A percentile compares a stretch with the other conserved stretches of the same genome.
These are phyloP conservation scores for Microcos paniculata DNA, from an alignment of 345 rosid species.

Conservation along the genomic window DNA sequence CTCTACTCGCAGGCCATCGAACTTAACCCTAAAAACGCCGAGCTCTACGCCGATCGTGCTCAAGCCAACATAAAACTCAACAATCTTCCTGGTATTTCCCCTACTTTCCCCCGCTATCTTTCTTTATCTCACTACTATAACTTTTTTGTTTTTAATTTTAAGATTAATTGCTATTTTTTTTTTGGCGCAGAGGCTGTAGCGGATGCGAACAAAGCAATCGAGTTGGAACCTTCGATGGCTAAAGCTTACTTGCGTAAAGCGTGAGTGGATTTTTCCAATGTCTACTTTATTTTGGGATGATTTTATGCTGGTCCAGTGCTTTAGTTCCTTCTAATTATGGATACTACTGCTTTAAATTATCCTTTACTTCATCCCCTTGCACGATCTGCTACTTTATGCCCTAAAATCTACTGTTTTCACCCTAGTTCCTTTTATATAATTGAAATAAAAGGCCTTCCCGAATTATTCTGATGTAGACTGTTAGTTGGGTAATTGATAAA, in stretches of 20 bases:
- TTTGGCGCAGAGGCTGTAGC: conserved; percentile 75
- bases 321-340: not conserved
- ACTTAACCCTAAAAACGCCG: conserved; percentile 62
- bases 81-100: conserved; percentile 54
- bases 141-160: not conserved
- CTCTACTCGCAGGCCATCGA: conserved; percentile 77
- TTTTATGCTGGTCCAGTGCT: not conserved
- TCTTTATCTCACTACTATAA: not conserved
- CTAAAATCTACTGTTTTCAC: not conserved
- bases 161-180: not conserved
- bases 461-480: not conserved
- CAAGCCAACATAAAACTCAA: conserved; percentile 85
- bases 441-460: not conserved
- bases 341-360: not conserved
- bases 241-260: conserved; percentile 88
- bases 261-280: conserved; percentile 36
- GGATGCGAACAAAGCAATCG: conserved; percentile 76
- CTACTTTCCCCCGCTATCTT: not conserved
- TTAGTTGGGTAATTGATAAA: not conserved
- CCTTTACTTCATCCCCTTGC: not conserved
- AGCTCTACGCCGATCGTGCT: conserved; percentile 82
- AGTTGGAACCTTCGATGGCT: conserved; percentile 62
- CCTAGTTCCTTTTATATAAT: not conserved
- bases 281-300: not conserved
- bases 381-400: not conserved